Base-by-base conservation (phyloP, 1,284 basidiomycete species). In the Trichosporon sp. region DNA sequence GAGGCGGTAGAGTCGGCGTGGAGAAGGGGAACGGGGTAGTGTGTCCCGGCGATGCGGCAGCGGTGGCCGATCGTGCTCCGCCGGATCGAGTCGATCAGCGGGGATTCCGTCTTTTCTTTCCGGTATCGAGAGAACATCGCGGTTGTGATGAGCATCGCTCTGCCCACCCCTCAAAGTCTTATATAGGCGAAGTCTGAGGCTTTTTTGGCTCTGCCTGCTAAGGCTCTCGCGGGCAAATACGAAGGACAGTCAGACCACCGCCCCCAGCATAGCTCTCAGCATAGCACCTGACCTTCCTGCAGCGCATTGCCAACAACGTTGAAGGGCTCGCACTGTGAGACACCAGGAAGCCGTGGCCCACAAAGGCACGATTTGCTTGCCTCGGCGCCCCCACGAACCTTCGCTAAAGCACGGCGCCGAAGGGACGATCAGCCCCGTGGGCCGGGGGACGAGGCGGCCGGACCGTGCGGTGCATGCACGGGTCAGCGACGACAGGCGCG, bases 1-100 rank as follows among this genome's bases (percentile, higher is more conserved):
- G 66, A 68, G 1, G 70, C 70, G 8, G 67, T 34, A 6, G 23
- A 68, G 62, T 71, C 70, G 42, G 67, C 67, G 18, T 67, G 68
- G 7, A 60, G 65, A 29, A 69, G 31, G 7, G 60, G 68, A 13
- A 65, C 65, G 0, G 65, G 34, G 8, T 65, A 65, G 21, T 35
- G 62, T 1, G 68, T 65, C 2, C 38, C 42, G 11, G 12, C 44
- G 4, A 62, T 23, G 31, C 60, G 58, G 15, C 29, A 21, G 44
- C 53, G 23, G 42, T 68, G 58, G 34, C 68, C 68, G n/a, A 65
- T 42, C 12, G 25, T 34, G 3, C 29, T 23, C 9, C 65, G 44
- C 11, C 64, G 68, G 12, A 68, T 63, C 47, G 47, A 51, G n/a
- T 9, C 21, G 6, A 51, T 51, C 23, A 51, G 47, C 23, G 47